Percentiles rank a stretch among this genome's conserved stretches.
Conservation (phyloP, 306 rosid species). For the Crotalaria pallida region DNA sequence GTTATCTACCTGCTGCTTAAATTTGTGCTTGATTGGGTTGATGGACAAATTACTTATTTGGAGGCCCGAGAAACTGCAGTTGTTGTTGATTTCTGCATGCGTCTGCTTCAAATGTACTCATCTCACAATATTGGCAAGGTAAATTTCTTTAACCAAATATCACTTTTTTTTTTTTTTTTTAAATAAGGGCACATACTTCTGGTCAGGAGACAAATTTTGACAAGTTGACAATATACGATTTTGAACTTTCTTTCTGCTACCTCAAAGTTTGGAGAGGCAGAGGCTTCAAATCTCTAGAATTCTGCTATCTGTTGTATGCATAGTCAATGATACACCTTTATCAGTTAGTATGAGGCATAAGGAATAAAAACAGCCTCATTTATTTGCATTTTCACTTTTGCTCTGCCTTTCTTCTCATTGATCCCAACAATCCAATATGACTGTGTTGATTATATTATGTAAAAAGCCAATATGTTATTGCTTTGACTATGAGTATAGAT, state of each 20-base stretch:
- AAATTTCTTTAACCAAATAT: slow-evolving; percentile 14
- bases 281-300: neutral
- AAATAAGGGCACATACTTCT: neutral
- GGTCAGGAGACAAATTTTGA: neutral
- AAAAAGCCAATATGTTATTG: neutral
- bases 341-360: neutral
- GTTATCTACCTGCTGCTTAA: slow-evolving; percentile 90
- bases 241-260: slow-evolving; percentile 11
- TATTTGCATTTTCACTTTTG: neutral
- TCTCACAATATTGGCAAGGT: slow-evolving; percentile 97
- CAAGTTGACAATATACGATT: neutral
- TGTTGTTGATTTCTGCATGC: slow-evolving; percentile 78
- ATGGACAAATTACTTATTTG: slow-evolving; percentile 84
- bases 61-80: slow-evolving; percentile 76
- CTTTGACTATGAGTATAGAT: no score
- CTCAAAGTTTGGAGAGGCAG: neutral
- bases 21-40: slow-evolving; percentile 92
- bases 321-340: no score
- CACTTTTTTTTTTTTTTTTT: no score
- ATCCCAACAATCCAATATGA: neutral
- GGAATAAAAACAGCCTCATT: neutral
- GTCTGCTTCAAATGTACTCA: slow-evolving; percentile 86
- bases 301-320: no score
- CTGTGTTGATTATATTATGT: neutral
- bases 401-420: neutral